Conservation (phyloP, 2,329 filamentous ascomycete genomes). For the Diplodia scrobiculata region DNA sequence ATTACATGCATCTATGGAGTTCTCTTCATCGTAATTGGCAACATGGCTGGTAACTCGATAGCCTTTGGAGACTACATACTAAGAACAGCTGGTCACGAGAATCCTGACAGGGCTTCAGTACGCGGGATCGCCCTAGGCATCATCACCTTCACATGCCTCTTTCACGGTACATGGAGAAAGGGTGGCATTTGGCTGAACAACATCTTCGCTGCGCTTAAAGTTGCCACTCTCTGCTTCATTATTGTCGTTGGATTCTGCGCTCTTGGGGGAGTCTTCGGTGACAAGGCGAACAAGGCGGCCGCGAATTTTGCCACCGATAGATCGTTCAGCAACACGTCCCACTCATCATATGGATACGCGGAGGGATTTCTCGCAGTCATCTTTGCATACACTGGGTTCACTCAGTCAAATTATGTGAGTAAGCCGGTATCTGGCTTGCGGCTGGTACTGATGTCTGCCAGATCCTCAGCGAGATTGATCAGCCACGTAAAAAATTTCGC, state of each 20-base stretch:
- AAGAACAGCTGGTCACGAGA: slow-evolving; percentile 40
- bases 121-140: slow-evolving; percentile 54
- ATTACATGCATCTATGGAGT: slow-evolving; percentile 52
- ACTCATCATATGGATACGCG: slow-evolving; percentile 39
- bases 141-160: slow-evolving; percentile 50
- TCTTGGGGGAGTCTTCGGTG: slow-evolving; percentile 18
- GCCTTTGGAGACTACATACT: slow-evolving; percentile 50
- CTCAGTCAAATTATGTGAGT: slow-evolving; percentile 42
- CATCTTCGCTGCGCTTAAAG: slow-evolving; percentile 54
- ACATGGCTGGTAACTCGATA: slow-evolving; percentile 55
- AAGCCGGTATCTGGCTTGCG: background rate
- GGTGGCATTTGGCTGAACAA: slow-evolving; percentile 58
- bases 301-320: slow-evolving; percentile 37
- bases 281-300: slow-evolving; percentile 31
- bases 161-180: slow-evolving; percentile 53
- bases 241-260: slow-evolving; percentile 45
- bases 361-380: slow-evolving; percentile 52
- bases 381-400: slow-evolving; percentile 47
- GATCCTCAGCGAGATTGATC: slow-evolving; percentile 38
- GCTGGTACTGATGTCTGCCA: slow-evolving; percentile 34
- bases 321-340: slow-evolving; percentile 33
- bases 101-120: slow-evolving; percentile 40
- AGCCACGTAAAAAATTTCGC: slow-evolving; percentile 32
- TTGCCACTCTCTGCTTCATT: slow-evolving; percentile 53
- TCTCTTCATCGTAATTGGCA: slow-evolving; percentile 52